These are phyloP conservation scores for Psophocarpus tetragonolobus DNA, from an alignment of 306 rosid species.

Conservation along the genomic window DNA sequence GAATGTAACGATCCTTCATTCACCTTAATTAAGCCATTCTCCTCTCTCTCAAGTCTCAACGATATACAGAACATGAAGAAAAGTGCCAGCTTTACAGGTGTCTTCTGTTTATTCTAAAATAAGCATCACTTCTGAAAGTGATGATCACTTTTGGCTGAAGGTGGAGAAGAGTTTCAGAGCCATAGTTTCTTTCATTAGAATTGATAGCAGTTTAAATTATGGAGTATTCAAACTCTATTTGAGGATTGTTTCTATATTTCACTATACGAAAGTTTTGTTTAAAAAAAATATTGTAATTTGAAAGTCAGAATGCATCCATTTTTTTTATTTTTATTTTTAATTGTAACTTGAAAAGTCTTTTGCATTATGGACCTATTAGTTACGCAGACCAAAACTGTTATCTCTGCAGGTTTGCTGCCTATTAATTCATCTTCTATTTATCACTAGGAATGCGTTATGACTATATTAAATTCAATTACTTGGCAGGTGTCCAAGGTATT, in stretches of 20 bases:
- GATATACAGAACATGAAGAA: not conserved
- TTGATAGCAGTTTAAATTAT: not conserved
- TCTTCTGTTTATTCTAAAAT: slow-evolving; percentile 19
- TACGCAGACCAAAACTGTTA: slow-evolving; percentile 22
- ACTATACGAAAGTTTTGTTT: not conserved
- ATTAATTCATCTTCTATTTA: slow-evolving; percentile 18
- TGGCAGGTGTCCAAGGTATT: slow-evolving; percentile 68
- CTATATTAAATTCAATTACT: slow-evolving; percentile 34
- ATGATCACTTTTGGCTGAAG: not conserved
- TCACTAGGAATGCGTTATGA: not conserved
- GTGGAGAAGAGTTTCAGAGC: not conserved
- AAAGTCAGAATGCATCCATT: not conserved
- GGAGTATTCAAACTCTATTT: not conserved
- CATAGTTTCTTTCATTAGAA: not conserved
- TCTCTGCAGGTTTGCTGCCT: not conserved
- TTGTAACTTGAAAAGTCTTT: slow-evolving; percentile 25
- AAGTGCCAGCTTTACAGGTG: not conserved
- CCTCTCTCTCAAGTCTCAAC: not conserved
- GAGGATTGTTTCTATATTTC: not conserved
- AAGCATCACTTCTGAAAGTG: slow-evolving; percentile 1
- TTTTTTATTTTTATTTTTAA: slow-evolving; percentile 34
- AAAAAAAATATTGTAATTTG: not conserved
- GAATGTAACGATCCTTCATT: not conserved
- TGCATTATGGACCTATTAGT: slow-evolving; percentile 20
- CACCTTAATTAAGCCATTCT: not conserved